Base-by-base conservation (phyloP, 169 alveolate species). In the Pseudocohnilembus persalinus region DNA sequence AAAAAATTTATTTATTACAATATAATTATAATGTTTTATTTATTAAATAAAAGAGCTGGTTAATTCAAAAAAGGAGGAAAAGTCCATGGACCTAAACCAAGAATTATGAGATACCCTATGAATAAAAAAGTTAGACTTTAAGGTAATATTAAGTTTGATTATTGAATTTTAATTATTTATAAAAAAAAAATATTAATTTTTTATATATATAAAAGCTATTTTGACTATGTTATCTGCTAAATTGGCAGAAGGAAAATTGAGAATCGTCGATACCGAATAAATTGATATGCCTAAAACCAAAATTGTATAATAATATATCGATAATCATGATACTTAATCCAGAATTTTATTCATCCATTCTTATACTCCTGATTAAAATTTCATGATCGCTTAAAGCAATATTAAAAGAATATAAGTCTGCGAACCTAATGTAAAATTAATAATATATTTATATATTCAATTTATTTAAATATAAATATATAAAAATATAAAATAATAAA, bases 71-170 rank as follows among this genome's bases (percentile, higher is more conserved):
- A 82, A 82, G 94, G 94, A 33, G 94, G 91, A 31, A 90, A 90
- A 78, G 90, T 90, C 31, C 89, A 81, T 76, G 92, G 94, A 20
- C 83, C 88, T 25, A 85, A 81, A 16, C 94, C 94, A 24, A 88
- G 83, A 73, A 91, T 88, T 49, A 84, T 73, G n/a, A 81, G 90
- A 31, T 79, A 84, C 35, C 77, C 76, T 31, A 27, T 88, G 4
- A 90, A 90, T 77, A 81, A 84, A 76, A 90, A 90, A 74, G n/a
- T 81, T 30, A 83, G 89, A 78, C 77, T 90, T 24, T 29, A 79
- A 79, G 84, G 84, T 79, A 49, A n/a, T 0, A 73, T 29, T 73
- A 28, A 20, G 16, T 29, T 11, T 0, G 0, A 31, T 4, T 0
- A 76, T 76, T 1, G 26, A 31, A 30, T 0, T 76, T 29, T 29